A percentile compares a stretch with the other conserved stretches of the same genome.
These are phyloP conservation scores for Diutina ranongensis DNA, from an alignment of 1,139 yeast genomes.

Conservation along the genomic window DNA sequence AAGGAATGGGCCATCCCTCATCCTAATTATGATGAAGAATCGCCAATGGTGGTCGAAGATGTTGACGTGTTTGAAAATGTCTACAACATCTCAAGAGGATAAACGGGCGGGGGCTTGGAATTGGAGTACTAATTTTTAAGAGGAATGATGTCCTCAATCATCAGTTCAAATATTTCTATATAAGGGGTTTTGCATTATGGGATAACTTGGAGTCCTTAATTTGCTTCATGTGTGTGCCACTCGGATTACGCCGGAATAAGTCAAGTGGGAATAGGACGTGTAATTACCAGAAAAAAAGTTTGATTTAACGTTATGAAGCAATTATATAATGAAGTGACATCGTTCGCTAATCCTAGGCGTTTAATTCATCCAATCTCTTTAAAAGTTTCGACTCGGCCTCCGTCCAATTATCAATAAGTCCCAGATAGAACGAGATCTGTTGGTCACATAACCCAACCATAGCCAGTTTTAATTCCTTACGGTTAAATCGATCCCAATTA, in stretches of 20 bases:
- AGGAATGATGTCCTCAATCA: not conserved
- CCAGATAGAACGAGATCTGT: slow-evolving; percentile 64
- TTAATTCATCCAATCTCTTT: slow-evolving; percentile 25
- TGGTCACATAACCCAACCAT: slow-evolving; percentile 62
- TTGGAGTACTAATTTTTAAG: not conserved
- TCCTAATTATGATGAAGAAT: slow-evolving; percentile 6
- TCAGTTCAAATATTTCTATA: not conserved
- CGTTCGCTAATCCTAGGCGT: too few relatives aligned
- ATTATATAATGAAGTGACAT: too few relatives aligned
- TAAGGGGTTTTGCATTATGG: too few relatives aligned
- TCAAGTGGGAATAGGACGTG: too few relatives aligned
- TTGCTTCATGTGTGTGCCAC: too few relatives aligned
- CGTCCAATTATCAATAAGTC: slow-evolving; percentile 65
- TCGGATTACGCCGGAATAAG: too few relatives aligned
- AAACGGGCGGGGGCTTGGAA: too few relatives aligned
- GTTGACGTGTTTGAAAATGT: slow-evolving; percentile 7
- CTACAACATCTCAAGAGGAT: slow-evolving; percentile 7
- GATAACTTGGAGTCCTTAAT: too few relatives aligned
- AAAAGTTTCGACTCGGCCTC: slow-evolving; percentile 38
- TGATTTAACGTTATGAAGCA: too few relatives aligned
- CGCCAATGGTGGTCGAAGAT: not conserved
- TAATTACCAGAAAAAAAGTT: too few relatives aligned
- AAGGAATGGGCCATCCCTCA: slow-evolving; percentile 10
- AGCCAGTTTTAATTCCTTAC: slow-evolving; percentile 62
- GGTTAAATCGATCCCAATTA: slow-evolving; percentile 72